These are phyloP conservation scores for Dacryopinax spathularia DNA, from an alignment of 768 basidiomycete species.

Conservation along the genomic window DNA sequence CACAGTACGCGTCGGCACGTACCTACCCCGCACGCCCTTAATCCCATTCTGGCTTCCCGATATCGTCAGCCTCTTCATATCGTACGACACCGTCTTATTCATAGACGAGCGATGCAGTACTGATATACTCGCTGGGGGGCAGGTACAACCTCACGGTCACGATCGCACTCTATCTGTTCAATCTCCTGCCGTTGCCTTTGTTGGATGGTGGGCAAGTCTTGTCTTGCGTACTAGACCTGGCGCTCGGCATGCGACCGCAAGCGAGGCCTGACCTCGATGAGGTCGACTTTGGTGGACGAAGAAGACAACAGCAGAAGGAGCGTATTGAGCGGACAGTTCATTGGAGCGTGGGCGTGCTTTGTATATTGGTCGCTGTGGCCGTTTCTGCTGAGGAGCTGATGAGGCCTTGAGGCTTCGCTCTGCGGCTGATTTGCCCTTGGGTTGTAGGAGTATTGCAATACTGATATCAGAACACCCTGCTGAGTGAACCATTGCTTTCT, in stretches of 20 bases:
- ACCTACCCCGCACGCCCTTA: background rate
- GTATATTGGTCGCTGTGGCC: background rate
- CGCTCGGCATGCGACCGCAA: background rate
- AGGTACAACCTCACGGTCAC: constrained; percentile 1
- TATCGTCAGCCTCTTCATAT: background rate
- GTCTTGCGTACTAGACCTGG: background rate
- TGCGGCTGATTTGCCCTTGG: too few species aligned
- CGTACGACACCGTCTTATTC: background rate
- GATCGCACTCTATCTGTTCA: background rate
- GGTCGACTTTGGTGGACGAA: background rate
- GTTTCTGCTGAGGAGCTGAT: background rate
- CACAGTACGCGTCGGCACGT: background rate
- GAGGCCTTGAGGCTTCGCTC: background rate
- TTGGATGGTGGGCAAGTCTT: background rate
- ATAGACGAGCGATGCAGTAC: background rate
- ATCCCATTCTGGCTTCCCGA: background rate
- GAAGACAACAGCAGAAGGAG: background rate
- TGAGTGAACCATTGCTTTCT: too few species aligned
- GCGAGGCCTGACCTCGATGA: background rate
- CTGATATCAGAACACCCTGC: too few species aligned
- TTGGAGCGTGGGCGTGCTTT: background rate
- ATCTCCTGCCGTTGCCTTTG: background rate
- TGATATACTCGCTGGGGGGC: too few species aligned
- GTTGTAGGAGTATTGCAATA: too few species aligned
- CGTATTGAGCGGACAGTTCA: background rate